Evolutionary conservation across 1,284 basidiomycete genomes (phyloP).

Genomic region (Irpex sp.): DNA sequence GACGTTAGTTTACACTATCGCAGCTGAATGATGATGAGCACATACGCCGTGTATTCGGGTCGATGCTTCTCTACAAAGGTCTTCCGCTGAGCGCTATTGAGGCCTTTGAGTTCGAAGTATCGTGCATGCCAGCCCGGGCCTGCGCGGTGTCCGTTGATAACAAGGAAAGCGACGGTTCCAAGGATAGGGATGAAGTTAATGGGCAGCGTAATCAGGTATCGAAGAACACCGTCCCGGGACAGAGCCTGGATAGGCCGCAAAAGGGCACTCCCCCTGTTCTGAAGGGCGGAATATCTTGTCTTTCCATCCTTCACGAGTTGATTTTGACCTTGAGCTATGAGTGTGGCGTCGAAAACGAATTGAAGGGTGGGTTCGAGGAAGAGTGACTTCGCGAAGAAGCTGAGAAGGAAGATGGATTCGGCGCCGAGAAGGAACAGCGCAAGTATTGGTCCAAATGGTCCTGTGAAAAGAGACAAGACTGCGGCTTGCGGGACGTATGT

Average conservation of each 20-base stretch:
- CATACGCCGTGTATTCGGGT: conserved; percentile 44
- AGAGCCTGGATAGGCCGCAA: conserved; percentile 33
- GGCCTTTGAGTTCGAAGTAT: conserved; percentile 69
- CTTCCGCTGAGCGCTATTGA: conserved; percentile 41
- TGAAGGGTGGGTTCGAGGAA: conserved; percentile 42
- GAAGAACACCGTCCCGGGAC: conserved; percentile 22
- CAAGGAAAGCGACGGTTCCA: conserved; percentile 61
- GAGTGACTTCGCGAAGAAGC: conserved; percentile 43
- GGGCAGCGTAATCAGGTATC: conserved; percentile 54
- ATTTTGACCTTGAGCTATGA: conserved; percentile 31
- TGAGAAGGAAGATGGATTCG: conserved; percentile 37
- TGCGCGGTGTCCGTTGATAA: conserved; percentile 40
- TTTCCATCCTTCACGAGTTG: conserved; percentile 33
- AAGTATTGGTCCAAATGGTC: conserved; percentile 46
- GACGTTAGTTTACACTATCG: not conserved
- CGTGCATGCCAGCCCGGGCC: conserved; percentile 62
- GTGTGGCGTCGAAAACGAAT: conserved; percentile 44
- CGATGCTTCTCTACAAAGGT: conserved; percentile 48
- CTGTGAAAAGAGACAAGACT: conserved; percentile 58
- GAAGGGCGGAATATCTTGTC: conserved; percentile 19
- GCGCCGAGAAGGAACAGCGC: conserved; percentile 33
- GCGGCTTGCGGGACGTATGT: conserved; percentile 70
- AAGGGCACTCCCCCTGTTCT: conserved; percentile 31
- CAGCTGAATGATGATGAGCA: conserved; percentile 7
- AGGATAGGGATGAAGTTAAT: conserved; percentile 67